phyloP scores from a whole-genome alignment of 768 basidiomycete genomes.

The Xerocomus potaroensis region DNA sequence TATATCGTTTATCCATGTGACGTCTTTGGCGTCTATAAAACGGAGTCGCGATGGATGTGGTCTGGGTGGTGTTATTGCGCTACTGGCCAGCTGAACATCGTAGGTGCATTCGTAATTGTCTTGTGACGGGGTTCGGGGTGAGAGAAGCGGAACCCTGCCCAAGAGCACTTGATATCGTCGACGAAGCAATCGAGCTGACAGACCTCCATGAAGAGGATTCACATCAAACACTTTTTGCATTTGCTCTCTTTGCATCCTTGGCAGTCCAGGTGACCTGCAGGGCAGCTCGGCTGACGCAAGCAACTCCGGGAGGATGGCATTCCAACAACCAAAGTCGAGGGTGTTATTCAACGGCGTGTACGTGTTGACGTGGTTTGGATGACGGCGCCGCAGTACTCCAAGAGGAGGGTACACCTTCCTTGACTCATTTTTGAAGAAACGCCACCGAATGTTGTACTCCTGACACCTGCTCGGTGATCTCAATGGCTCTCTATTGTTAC shows the following conservation, averaged over 20 bases:
- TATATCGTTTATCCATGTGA: constrained; percentile 32
- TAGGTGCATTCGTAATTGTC: constrained; percentile 18
- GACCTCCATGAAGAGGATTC: constrained; percentile 16
- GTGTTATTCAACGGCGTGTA: constrained; percentile 22
- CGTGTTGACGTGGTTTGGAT: constrained; percentile 2
- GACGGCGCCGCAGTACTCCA: constrained; percentile 36
- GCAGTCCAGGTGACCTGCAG: constrained; percentile 23
- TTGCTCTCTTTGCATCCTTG: constrained; percentile 23
- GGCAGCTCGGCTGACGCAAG: constrained; percentile 39
- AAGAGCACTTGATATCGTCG: constrained; percentile 60
- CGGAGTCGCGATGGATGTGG: constrained; percentile 18
- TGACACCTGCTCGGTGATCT: constrained; percentile 71
- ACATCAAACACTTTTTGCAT: background rate
- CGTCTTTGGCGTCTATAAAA: constrained; percentile 28
- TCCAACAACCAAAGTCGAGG: constrained; percentile 41
- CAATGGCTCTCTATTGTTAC: constrained; percentile 54
- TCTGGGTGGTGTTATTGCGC: constrained; percentile 25
- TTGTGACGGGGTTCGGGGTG: constrained; percentile 21
- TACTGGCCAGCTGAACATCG: constrained; percentile 29
- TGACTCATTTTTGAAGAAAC: constrained; percentile 52
- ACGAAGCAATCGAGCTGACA: constrained; percentile 34
- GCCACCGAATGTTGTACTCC: constrained; percentile 68
- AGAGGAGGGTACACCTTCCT: constrained; percentile 59
- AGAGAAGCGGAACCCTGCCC: constrained; percentile 53
- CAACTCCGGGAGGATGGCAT: constrained; percentile 40